A percentile compares a stretch with the other conserved stretches of the same genome.
Evolutionary conservation across 768 basidiomycete genomes (phyloP).

Genomic region (Leccinum fibrillosum): DNA sequence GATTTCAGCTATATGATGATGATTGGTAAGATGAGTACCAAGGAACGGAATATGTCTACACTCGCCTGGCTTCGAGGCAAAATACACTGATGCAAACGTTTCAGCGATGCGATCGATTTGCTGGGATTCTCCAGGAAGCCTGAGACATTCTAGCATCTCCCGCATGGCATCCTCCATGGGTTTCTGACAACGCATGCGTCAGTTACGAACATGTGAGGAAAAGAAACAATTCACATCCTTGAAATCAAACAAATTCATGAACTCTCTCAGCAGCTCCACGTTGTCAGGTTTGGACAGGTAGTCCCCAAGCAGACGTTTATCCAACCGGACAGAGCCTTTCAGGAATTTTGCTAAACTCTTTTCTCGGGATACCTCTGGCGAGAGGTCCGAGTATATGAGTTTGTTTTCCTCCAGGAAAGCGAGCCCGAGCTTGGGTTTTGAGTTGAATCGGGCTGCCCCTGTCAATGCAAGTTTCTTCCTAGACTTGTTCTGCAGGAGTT

Average conservation of each 20-base stretch:
- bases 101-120: conserved; percentile 94
- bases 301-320: conserved; percentile 93
- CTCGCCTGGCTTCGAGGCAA: conserved; percentile 76
- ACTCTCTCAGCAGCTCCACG: conserved; percentile 78
- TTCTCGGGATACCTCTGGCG: conserved; percentile 50
- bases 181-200: conserved; percentile 54
- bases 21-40: neutral
- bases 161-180: conserved; percentile 94
- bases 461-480: conserved; percentile 83
- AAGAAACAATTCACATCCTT: conserved; percentile 56
- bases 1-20: conserved; percentile 63
- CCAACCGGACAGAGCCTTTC: conserved; percentile 77
- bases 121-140: conserved; percentile 92
- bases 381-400: conserved; percentile 73
- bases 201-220: conserved; percentile 1
- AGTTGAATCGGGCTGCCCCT: conserved; percentile 85
- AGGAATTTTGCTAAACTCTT: conserved; percentile 82
- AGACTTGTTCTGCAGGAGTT: conserved; percentile 67
- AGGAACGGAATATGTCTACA: neutral
- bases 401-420: conserved; percentile 90
- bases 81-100: conserved; percentile 89
- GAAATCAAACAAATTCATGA: conserved; percentile 88
- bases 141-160: conserved; percentile 88
- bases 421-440: conserved; percentile 87
- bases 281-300: conserved; percentile 90